Conservation (phyloP, 192 early-diverging fungal genomes). For the Lobosporangium transversale region DNA sequence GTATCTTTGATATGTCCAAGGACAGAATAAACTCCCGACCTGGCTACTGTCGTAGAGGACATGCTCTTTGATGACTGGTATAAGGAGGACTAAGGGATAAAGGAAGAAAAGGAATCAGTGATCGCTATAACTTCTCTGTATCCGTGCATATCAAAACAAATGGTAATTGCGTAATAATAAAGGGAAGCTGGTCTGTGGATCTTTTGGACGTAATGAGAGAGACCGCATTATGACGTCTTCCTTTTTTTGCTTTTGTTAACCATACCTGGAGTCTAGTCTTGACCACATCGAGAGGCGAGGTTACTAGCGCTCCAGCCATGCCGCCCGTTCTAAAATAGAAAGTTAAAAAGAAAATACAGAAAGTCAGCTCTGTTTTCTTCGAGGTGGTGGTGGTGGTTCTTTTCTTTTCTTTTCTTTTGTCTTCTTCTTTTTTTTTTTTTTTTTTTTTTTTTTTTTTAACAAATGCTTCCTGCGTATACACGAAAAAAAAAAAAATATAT, state of each 20-base stretch:
- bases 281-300: conserved; percentile 94
- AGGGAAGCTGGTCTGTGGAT: too few relatives aligned
- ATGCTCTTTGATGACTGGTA: conserved; percentile 29
- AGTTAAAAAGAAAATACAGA: background rate
- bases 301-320: conserved; percentile 84
- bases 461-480: too few relatives aligned
- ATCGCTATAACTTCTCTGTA: background rate
- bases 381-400: too few relatives aligned
- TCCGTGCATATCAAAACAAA: background rate
- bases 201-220: too few relatives aligned
- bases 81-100: conserved; percentile 26
- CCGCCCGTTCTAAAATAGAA: conserved; percentile 67
- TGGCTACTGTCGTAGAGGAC: conserved; percentile 8
- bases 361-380: too few relatives aligned
- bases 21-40: conserved; percentile 39
- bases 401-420: too few relatives aligned
- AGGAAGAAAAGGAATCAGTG: background rate
- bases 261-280: conserved; percentile 91
- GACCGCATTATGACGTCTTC: too few relatives aligned
- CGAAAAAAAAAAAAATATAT: too few relatives aligned
- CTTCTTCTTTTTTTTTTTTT: too few relatives aligned
- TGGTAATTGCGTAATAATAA: too few relatives aligned
- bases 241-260: background rate
- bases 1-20: conserved; percentile 63
- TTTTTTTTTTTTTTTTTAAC: too few relatives aligned